Evolutionary conservation across 2,329 filamentous ascomycete genomes (phyloP).

Genomic region (Aspergillus udagawae): DNA sequence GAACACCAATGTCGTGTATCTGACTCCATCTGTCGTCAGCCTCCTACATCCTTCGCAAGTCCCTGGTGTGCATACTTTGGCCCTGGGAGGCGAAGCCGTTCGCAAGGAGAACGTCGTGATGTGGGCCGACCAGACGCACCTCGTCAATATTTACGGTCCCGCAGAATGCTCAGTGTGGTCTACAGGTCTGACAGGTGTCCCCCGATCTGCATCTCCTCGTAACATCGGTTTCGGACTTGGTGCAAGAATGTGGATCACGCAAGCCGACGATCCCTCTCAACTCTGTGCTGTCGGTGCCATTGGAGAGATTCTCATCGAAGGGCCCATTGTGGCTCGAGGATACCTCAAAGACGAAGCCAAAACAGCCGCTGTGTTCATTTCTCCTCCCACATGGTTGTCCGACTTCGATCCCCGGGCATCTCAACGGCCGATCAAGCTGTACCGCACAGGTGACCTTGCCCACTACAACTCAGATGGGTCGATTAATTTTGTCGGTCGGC

Average conservation of each 20-base stretch:
- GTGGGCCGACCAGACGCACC: background rate
- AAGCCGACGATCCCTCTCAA: constrained; percentile 29
- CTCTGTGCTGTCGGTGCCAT: constrained; percentile 35
- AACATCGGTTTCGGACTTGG: constrained; percentile 33
- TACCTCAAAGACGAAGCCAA: constrained; percentile 21
- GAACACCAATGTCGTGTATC: constrained; percentile 49
- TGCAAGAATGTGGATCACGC: constrained; percentile 35
- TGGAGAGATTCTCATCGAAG: constrained; percentile 40
- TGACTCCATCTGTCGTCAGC: constrained; percentile 53
- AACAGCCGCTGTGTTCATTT: constrained; percentile 19
- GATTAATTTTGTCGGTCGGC: constrained; percentile 49
- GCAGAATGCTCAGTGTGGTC: constrained; percentile 18
- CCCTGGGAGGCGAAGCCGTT: constrained; percentile 18
- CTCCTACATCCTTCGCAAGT: constrained; percentile 36
- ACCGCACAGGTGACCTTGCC: constrained; percentile 31
- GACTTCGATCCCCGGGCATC: background rate
- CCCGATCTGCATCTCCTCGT: background rate
- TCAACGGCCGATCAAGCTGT: constrained; percentile 11
- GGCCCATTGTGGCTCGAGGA: constrained; percentile 18
- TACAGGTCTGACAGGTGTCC: background rate
- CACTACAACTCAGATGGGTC: constrained; percentile 33
- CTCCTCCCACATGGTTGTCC: constrained; percentile 17
- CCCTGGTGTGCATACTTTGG: constrained; percentile 33
- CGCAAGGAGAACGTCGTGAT: background rate
- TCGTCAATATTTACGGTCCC: constrained; percentile 2